These are phyloP conservation scores for Claviceps citrina DNA, from an alignment of 2,329 filamentous ascomycete species.

Conservation along the genomic window DNA sequence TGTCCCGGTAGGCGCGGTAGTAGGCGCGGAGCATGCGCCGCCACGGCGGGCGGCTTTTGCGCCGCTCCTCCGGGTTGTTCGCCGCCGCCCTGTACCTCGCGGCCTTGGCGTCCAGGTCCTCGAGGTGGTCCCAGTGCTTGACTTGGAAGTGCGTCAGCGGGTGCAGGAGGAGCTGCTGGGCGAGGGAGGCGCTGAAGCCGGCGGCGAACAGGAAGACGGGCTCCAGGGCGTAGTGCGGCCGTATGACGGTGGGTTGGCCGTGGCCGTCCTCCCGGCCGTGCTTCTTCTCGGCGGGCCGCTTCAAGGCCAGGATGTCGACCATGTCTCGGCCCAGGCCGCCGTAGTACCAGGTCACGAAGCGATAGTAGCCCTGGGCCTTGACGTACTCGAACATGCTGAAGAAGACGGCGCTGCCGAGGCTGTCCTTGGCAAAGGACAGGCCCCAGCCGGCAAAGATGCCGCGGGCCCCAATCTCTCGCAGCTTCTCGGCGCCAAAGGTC, in stretches of 20 bases:
- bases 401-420: slow-evolving; percentile 53
- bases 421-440: slow-evolving; percentile 53
- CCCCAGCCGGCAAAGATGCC: slow-evolving; percentile 63
- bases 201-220: slow-evolving; percentile 56
- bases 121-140: slow-evolving; percentile 57
- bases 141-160: slow-evolving; percentile 56
- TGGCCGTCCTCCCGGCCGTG: slow-evolving; percentile 11
- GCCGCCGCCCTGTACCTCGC: slow-evolving; percentile 26
- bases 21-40: slow-evolving; percentile 48
- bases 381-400: slow-evolving; percentile 63
- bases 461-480: slow-evolving; percentile 54
- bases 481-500: slow-evolving; percentile 47
- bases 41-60: slow-evolving; percentile 28
- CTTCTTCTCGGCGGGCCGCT: slow-evolving; percentile 24
- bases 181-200: slow-evolving; percentile 51
- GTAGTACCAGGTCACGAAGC: slow-evolving; percentile 57
- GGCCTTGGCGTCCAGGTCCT: slow-evolving; percentile 51
- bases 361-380: slow-evolving; percentile 57
- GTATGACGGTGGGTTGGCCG: slow-evolving; percentile 33
- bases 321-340: slow-evolving; percentile 38
- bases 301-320: slow-evolving; percentile 32
- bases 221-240: slow-evolving; percentile 61
- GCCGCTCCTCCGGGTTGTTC: slow-evolving; percentile 18
- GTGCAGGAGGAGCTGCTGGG: slow-evolving; percentile 55
- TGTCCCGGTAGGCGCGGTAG: slow-evolving; percentile 56